Base-by-base conservation (phyloP, 2,329 filamentous ascomycete species). In the Penicillium verrucosum region DNA sequence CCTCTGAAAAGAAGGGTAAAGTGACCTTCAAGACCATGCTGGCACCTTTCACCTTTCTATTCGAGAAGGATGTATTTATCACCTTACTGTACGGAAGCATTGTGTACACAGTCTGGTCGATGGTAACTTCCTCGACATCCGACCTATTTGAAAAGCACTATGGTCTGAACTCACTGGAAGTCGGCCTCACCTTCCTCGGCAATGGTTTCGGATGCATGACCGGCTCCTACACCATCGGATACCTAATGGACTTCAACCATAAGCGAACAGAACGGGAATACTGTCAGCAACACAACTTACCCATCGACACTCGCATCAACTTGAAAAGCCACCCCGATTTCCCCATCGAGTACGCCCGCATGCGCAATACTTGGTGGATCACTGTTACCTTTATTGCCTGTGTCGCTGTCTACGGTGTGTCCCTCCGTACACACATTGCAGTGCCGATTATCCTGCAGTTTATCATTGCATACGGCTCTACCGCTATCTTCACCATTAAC, bases 81-180 rank as follows among this genome's bases (percentile, higher is more conserved):
- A 74, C 73, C 4, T 63, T 81, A 0, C 63, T 78, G 50, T 81
- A 75, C 40, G 76, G 78, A 41, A 73, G 72, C 11, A 70, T 78
- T 6, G 71, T 78, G 1, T 81, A 80, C 59, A 73, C 78, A 0
- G 71, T 78, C 12, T 81, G 78, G 78, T 78, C 72, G 23, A 81
- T 81, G 78, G 73, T 81, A 5, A 79, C 76, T 2, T 75, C 77
- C 1, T 77, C 70, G 12, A 81, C 78, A 1, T 73, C 76, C 0
- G 68, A 68, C 23, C 55, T 72, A 0, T 65, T 80, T 52, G 67
- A 76, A 59, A 59, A 67, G 0, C 66, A 63, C 8, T 80, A 78
- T 48, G 54, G 67, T 7, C 68, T 81, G 45, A 76, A 69, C 36
- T 68, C 73, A 4, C 53, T 77, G 18, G 60, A 76, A 53, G 63